Percentiles rank a stretch among this genome's conserved stretches.
Conservation (phyloP, 2,329 filamentous ascomycete species). For the Zymoseptoria passerinii region DNA sequence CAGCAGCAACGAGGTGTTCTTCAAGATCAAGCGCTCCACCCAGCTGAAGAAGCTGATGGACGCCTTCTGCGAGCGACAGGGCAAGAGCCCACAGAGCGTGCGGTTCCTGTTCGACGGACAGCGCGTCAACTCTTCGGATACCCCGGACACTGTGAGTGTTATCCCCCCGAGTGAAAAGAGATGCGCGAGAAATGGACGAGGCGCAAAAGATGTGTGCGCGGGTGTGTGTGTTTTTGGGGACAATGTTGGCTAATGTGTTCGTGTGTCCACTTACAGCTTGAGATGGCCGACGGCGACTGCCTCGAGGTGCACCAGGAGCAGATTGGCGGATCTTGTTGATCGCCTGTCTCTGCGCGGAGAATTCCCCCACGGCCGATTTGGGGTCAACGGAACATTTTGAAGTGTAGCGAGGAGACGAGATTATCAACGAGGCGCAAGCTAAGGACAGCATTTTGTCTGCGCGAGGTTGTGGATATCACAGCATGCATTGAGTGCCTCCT, state of each 20-base stretch:
- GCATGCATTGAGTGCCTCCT: background rate
- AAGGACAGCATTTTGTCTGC: background rate
- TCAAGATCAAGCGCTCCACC: conserved; percentile 98
- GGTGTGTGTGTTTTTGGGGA: background rate
- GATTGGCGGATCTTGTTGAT: conserved; percentile 58
- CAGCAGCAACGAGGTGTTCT: conserved; percentile 99
- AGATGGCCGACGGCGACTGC: conserved; percentile 93
- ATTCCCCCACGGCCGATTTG: background rate
- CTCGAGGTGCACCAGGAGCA: conserved; percentile 98
- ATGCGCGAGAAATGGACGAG: too few relatives aligned
- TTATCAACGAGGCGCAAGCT: background rate
- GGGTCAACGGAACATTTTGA: background rate
- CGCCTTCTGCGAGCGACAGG: conserved; percentile 93
- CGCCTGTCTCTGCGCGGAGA: background rate
- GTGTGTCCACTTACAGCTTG: conserved; percentile 55
- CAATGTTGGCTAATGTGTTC: conserved; percentile 4
- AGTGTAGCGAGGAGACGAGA: background rate
- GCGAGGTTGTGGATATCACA: background rate
- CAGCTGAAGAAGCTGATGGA: conserved; percentile 97
- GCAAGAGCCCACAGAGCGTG: conserved; percentile 75
- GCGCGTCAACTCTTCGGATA: conserved; percentile 80
- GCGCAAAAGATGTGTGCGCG: too few relatives aligned
- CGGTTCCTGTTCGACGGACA: conserved; percentile 96
- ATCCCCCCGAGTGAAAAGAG: background rate
- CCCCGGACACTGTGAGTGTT: conserved; percentile 75